Evolutionary conservation across 2,329 filamentous ascomycete species (phyloP).

Genomic region (Colletotrichum sp.): DNA sequence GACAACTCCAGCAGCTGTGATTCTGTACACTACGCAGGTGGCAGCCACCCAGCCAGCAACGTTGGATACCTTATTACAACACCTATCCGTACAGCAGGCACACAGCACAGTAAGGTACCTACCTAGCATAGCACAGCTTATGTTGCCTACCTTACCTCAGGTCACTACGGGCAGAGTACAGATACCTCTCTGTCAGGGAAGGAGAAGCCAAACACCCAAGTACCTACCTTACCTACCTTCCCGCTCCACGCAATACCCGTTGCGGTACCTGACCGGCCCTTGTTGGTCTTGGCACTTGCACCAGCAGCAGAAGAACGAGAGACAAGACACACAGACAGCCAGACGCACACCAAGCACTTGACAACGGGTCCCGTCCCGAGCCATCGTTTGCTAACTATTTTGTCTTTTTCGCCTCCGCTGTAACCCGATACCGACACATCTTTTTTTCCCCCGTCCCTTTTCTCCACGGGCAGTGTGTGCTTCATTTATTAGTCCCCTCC

Average conservation of each 20-base stretch:
- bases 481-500: constrained; percentile 17
- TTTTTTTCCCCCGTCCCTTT: neutral
- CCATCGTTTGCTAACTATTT: constrained; percentile 6
- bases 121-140: neutral
- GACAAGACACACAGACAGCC: neutral
- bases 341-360: neutral
- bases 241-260: neutral
- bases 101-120: neutral
- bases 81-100: neutral
- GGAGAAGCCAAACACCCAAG: neutral
- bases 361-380: constrained; percentile 14
- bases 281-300: neutral
- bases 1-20: neutral
- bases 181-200: neutral
- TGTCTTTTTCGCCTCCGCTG: constrained; percentile 11
- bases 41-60: neutral
- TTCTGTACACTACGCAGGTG: neutral
- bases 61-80: neutral
- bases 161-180: neutral
- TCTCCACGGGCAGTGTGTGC: neutral
- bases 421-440: neutral
- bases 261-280: constrained; percentile 1
- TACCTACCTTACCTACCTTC: neutral
- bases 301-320: neutral
- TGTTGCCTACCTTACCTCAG: neutral